Evolutionary conservation across 177 flowering plant genomes (phyloP).

Genomic region (Vitis hybrid): DNA sequence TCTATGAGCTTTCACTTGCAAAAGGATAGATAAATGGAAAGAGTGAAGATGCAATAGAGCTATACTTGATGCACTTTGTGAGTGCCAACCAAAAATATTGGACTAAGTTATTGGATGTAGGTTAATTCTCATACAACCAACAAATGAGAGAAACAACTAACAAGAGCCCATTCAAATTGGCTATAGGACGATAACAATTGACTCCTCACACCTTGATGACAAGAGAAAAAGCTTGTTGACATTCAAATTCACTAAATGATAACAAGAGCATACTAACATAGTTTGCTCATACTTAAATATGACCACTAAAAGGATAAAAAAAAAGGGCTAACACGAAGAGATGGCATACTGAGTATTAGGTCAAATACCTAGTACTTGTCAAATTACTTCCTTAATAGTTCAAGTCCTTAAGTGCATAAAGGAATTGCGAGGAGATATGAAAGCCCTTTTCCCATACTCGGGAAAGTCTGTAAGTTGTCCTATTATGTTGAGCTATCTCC

Average conservation of each 20-base stretch:
- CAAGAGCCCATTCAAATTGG: too few species aligned
- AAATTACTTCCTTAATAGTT: neutral
- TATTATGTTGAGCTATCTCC: neutral
- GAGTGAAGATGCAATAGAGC: conserved; percentile 4
- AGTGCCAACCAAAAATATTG: neutral
- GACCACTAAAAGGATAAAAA: conserved; percentile 5
- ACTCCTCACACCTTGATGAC: neutral
- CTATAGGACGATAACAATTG: too few species aligned
- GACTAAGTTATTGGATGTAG: conserved; percentile 3
- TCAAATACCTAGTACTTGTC: conserved; percentile 6
- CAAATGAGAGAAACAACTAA: too few species aligned
- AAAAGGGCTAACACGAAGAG: conserved; percentile 9
- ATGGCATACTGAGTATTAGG: neutral
- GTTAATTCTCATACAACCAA: too few species aligned
- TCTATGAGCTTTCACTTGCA: conserved; percentile 17
- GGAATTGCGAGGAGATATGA: neutral
- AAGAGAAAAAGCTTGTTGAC: neutral
- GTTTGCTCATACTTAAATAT: neutral
- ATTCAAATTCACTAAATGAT: neutral
- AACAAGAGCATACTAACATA: neutral
- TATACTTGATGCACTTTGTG: conserved; percentile 9
- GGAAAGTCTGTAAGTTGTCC: conserved; percentile 1
- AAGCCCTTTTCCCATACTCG: neutral
- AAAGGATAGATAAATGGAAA: conserved; percentile 12
- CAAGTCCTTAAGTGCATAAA: neutral